Conservation (phyloP, 192 early-diverging fungal species). For the Coemansia sp. region DNA sequence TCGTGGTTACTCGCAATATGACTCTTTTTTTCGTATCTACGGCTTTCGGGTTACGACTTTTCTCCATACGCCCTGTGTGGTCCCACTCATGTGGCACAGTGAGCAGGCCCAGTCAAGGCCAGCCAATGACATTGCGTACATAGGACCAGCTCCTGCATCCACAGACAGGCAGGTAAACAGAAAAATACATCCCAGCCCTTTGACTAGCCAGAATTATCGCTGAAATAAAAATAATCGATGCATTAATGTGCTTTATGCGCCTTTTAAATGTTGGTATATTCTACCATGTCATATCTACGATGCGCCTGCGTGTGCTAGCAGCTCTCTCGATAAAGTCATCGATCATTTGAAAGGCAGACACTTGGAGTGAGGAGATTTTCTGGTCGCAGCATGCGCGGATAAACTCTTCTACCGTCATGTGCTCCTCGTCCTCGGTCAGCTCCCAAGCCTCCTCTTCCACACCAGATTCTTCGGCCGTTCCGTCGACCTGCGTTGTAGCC, state of each 20-base stretch:
- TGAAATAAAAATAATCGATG: too few species aligned
- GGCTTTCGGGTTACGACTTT: not conserved
- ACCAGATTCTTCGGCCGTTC: not conserved
- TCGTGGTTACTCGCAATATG: not conserved
- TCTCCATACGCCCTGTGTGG: not conserved
- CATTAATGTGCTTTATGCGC: too few species aligned
- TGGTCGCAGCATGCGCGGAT: conserved; percentile 54
- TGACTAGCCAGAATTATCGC: too few species aligned
- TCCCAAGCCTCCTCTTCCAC: conserved; percentile 32
- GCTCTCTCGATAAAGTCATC: conserved; percentile 47
- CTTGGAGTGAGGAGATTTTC: conserved; percentile 38
- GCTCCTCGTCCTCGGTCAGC: conserved; percentile 40
- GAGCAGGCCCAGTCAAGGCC: not conserved
- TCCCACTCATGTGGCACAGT: not conserved
- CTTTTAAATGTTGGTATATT: too few species aligned
- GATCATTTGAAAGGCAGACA: conserved; percentile 47
- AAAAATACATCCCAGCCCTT: too few species aligned
- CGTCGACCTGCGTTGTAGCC: conserved; percentile 26
- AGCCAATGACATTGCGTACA: not conserved
- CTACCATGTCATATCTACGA: conserved; percentile 38
- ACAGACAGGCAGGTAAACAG: not conserved
- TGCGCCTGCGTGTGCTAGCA: conserved; percentile 43
- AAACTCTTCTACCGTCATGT: conserved; percentile 58
- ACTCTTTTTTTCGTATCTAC: not conserved
- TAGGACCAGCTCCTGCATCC: not conserved